phyloP scores from a whole-genome alignment of 2,329 filamentous ascomycete genomes.

The Nannizziopsis barbatae region DNA sequence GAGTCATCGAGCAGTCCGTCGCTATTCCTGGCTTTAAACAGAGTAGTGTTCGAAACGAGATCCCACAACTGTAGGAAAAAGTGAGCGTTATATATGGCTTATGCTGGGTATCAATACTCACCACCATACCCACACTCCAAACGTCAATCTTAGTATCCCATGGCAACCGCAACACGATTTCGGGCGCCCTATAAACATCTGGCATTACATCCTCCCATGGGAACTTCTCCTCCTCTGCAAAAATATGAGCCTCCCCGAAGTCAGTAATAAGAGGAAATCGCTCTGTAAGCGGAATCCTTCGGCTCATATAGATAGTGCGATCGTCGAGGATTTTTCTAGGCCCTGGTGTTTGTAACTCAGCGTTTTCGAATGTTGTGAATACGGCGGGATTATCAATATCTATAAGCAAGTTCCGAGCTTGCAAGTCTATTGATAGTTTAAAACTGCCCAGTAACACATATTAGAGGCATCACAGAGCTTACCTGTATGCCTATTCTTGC shows the following conservation, averaged over 20 bases:
- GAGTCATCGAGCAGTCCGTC: constrained; percentile 4
- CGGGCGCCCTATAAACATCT: constrained; percentile 18
- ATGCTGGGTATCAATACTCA: constrained; percentile 4
- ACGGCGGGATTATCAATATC: constrained; percentile 4
- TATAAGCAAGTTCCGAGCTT: constrained; percentile 8
- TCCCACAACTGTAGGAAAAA: constrained; percentile 9
- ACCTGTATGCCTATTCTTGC: constrained; percentile 4
- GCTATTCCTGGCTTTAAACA: constrained; percentile 1
- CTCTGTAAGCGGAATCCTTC: constrained; percentile 7
- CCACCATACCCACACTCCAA: constrained; percentile 20
- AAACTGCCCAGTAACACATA: background rate
- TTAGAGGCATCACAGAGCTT: background rate
- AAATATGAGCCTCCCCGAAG: constrained; percentile 10
- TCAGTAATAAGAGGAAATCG: constrained; percentile 10
- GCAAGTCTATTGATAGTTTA: background rate
- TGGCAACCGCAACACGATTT: constrained; percentile 18
- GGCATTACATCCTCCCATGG: constrained; percentile 16
- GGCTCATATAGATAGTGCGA: constrained; percentile 12
- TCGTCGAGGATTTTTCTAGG: constrained; percentile 12
- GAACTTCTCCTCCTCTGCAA: background rate
- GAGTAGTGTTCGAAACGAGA: background rate
- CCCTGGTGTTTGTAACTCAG: constrained; percentile 3
- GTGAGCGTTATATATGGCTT: background rate
- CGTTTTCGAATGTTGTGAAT: constrained; percentile 11
- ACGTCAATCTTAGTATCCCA: constrained; percentile 21